A percentile compares a stretch with the other conserved stretches of the same genome.
Evolutionary conservation across 208 protist species (phyloP).

Genomic region (Trichomonas tenax): DNA sequence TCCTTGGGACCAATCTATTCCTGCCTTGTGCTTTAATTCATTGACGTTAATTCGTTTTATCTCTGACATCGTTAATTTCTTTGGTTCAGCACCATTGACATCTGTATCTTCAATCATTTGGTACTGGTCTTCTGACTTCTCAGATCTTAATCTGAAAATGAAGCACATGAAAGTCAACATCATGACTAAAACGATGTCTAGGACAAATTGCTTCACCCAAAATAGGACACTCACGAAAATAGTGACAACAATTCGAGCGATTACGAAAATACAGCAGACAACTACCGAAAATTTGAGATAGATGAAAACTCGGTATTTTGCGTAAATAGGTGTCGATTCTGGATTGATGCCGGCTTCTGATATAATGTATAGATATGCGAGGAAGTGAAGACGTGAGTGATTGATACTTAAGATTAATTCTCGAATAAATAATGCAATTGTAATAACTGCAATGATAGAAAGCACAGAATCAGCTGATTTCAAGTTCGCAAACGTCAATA

Average conservation of each 20-base stretch:
- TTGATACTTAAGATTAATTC: background rate
- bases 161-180: background rate
- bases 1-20: background rate
- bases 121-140: background rate
- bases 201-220: background rate
- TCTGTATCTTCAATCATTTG: background rate
- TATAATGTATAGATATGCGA: background rate
- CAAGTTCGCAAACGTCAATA: background rate
- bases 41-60: background rate
- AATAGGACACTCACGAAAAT: background rate
- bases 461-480: background rate
- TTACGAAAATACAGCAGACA: background rate
- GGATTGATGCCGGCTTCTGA: background rate
- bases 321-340: background rate
- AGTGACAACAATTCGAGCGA: background rate
- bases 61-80: background rate
- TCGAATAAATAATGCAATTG: background rate
- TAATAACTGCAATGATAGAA: background rate
- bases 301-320: background rate
- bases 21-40: background rate
- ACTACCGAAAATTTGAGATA: background rate
- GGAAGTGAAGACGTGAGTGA: background rate
- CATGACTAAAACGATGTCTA: background rate
- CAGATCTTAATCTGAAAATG: background rate
- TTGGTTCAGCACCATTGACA: background rate